phyloP scores from a whole-genome alignment of 2,329 filamentous ascomycete species.

The Fusarium chlamydosporum region DNA sequence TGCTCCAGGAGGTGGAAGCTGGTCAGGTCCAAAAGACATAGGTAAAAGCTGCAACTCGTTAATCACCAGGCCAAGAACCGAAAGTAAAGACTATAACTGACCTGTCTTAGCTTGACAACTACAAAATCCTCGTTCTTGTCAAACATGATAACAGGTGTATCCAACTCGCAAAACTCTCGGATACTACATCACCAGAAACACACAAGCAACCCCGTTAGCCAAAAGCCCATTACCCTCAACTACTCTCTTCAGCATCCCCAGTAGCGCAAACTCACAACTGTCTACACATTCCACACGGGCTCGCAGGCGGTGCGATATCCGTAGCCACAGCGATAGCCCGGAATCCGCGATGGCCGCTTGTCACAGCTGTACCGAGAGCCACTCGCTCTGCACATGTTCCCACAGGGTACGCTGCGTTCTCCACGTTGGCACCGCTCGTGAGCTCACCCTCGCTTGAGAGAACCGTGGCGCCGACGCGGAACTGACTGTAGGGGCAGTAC shows the following conservation, averaged over 20 bases:
- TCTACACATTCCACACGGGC: conserved; percentile 95
- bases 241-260: not conserved
- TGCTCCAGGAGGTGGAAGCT: conserved; percentile 61
- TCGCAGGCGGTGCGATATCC: conserved; percentile 76
- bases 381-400: conserved; percentile 96
- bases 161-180: conserved; percentile 78
- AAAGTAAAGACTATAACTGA: conserved; percentile 53
- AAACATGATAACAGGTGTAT: conserved; percentile 90
- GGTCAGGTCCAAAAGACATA: conserved; percentile 76
- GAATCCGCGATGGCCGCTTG: conserved; percentile 70
- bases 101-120: conserved; percentile 78
- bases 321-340: conserved; percentile 88
- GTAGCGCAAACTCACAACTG: conserved; percentile 76
- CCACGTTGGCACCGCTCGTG: conserved; percentile 82
- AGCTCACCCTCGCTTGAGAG: conserved; percentile 66
- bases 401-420: conserved; percentile 93
- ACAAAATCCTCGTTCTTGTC: conserved; percentile 81
- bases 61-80: conserved; percentile 4
- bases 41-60: conserved; percentile 70
- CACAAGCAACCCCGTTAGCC: conserved; percentile 33
- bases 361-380: conserved; percentile 85
- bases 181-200: conserved; percentile 65
- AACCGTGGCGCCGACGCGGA: conserved; percentile 88
- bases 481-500: conserved; percentile 94
- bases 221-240: conserved; percentile 7